These are phyloP conservation scores for Sedum album DNA, from an alignment of 164 flowering plant species.

Conservation along the genomic window DNA sequence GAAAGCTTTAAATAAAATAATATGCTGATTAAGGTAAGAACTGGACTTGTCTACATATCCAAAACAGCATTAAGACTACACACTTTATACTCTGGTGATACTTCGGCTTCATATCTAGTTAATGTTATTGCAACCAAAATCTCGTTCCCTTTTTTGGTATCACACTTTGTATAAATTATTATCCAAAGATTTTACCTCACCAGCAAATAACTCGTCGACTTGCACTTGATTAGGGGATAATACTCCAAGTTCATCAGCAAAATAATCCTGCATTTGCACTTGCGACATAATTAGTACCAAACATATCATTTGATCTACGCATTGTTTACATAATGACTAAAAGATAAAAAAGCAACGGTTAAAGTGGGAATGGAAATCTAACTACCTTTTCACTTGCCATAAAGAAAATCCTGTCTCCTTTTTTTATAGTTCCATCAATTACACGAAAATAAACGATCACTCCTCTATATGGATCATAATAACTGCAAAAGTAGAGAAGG, in stretches of 20 bases:
- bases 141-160: background rate
- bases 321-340: background rate
- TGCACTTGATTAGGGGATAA: conserved; percentile 88
- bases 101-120: too few species aligned
- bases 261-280: conserved; percentile 56
- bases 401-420: conserved; percentile 77
- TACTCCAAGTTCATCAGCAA: conserved; percentile 94
- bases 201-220: conserved; percentile 75
- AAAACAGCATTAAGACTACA: background rate
- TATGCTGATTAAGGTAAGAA: background rate
- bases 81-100: background rate
- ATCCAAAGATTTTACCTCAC: conserved; percentile 57
- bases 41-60: background rate
- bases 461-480: conserved; percentile 94
- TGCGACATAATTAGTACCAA: background rate
- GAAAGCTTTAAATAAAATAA: background rate
- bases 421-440: conserved; percentile 79
- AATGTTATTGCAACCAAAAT: background rate
- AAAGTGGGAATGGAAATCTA: background rate
- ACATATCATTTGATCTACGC: background rate
- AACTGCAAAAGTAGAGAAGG: conserved; percentile 46
- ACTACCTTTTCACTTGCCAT: conserved; percentile 92
- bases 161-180: background rate
- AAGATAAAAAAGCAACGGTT: background rate
- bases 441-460: conserved; percentile 93